These are phyloP conservation scores for Cryptococcus sp. DNA, from an alignment of 1,284 basidiomycete species.

Conservation along the genomic window DNA sequence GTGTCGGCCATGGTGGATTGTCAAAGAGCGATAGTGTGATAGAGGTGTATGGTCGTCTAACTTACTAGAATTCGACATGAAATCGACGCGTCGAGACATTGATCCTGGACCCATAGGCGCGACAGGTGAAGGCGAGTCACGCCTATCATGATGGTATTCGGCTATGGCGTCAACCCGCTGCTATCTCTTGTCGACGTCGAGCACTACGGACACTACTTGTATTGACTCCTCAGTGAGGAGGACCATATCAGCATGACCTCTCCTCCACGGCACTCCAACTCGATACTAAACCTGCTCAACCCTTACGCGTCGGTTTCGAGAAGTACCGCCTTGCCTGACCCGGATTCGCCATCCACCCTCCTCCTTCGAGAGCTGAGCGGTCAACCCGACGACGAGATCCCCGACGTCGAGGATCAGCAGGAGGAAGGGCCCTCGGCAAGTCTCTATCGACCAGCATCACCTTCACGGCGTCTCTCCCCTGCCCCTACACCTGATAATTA, in stretches of 20 bases:
- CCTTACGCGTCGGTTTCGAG: conserved; percentile 63
- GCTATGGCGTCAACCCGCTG: no score
- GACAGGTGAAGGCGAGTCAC: no score
- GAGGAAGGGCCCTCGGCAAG: no score
- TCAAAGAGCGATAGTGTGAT: background rate
- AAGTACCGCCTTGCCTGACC: conserved; percentile 55
- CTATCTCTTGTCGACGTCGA: no score
- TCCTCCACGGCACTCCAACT: conserved; percentile 8
- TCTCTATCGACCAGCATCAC: no score
- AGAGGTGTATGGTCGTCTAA: background rate
- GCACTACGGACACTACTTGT: no score
- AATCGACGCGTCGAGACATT: no score
- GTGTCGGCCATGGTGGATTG: conserved; percentile 7
- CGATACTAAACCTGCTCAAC: conserved; percentile 72
- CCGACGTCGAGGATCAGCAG: conserved; percentile 6
- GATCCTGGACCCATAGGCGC: no score
- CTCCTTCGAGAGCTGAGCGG: conserved; percentile 31
- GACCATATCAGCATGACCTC: conserved; percentile 1
- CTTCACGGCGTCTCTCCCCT: no score
- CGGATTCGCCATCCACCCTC: conserved; percentile 36
- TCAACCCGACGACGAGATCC: no score
- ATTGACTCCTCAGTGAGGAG: background rate
- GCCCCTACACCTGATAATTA: conserved; percentile 17
- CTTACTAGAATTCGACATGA: no score
- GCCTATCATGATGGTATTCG: no score